phyloP scores from a whole-genome alignment of 768 basidiomycete genomes.

The Hericium coralloides region DNA sequence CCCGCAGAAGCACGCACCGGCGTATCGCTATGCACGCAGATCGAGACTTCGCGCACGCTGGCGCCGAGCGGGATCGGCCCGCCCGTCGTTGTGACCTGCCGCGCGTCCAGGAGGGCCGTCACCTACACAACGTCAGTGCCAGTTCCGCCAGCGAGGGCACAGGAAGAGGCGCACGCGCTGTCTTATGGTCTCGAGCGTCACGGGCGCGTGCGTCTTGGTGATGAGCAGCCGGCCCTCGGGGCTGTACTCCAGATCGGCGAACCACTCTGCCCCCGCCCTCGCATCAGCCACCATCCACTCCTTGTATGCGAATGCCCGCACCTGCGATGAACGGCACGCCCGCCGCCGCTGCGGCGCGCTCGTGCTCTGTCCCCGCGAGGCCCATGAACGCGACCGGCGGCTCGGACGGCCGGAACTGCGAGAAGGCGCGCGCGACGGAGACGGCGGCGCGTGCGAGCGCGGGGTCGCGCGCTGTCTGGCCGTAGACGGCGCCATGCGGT shows the following conservation, averaged over 20 bases:
- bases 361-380: conserved; percentile 54
- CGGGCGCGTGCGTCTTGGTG: conserved; percentile 32
- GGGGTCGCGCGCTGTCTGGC: conserved; percentile 46
- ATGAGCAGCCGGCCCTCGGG: conserved; percentile 48
- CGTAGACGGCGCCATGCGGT: conserved; percentile 55
- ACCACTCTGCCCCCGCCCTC: conserved; percentile 59
- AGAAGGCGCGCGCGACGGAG: conserved; percentile 43
- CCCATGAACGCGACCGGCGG: conserved; percentile 47
- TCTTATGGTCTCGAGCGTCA: conserved; percentile 37
- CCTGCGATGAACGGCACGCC: conserved; percentile 57
- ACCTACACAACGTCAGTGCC: too few relatives aligned
- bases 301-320: conserved; percentile 10
- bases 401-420: conserved; percentile 3
- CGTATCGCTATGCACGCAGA: conserved; percentile 60
- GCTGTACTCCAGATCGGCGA: conserved; percentile 56
- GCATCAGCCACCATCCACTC: neutral
- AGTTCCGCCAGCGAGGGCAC: too few relatives aligned
- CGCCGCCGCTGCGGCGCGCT: conserved; percentile 44
- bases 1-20: conserved; percentile 35
- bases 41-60: conserved; percentile 43
- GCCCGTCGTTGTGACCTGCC: conserved; percentile 37
- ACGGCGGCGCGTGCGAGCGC: conserved; percentile 48
- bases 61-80: too few relatives aligned
- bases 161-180: conserved; percentile 34
- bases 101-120: conserved; percentile 32